These are phyloP conservation scores for Paspalum vaginatum DNA, from an alignment of 176 grass and related monocot genomes.

Conservation along the genomic window DNA sequence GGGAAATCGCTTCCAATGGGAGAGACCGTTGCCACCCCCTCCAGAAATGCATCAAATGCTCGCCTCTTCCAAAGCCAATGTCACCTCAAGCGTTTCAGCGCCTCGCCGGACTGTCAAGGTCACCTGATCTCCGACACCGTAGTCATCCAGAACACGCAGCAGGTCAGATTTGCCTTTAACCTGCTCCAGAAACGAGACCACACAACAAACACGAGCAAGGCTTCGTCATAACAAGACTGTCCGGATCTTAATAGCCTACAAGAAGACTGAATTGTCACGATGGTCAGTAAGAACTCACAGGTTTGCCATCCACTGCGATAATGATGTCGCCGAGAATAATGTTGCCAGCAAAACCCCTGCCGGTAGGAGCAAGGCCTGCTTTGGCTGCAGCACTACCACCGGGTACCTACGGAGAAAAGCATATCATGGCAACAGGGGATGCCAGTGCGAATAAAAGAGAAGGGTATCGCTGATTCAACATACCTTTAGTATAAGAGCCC, in stretches of 20 bases:
- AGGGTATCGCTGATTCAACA: not conserved
- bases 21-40: not conserved
- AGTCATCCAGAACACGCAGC: slow-evolving; percentile 79
- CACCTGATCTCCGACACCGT: slow-evolving; percentile 67
- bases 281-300: slow-evolving; percentile 49
- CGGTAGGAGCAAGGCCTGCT: slow-evolving; percentile 68
- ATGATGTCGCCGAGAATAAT: slow-evolving; percentile 87
- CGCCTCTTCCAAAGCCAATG: slow-evolving; percentile 69
- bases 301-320: slow-evolving; percentile 72
- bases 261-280: not conserved
- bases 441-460: slow-evolving; percentile 10
- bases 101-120: slow-evolving; percentile 70
- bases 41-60: slow-evolving; percentile 39
- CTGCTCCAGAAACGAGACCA: slow-evolving; percentile 32
- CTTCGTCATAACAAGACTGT: not conserved
- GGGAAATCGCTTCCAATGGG: not conserved
- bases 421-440: slow-evolving; percentile 3
- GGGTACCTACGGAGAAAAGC: slow-evolving; percentile 50
- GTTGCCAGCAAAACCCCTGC: slow-evolving; percentile 81
- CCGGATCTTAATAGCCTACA: not conserved
- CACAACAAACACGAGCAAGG: not conserved
- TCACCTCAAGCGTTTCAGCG: slow-evolving; percentile 50
- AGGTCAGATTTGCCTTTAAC: slow-evolving; percentile 81
- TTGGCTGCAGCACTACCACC: slow-evolving; percentile 66
- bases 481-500: slow-evolving; percentile 86